These are phyloP conservation scores for Candida ulmi DNA, from an alignment of 805 yeast species.

Conservation along the genomic window DNA sequence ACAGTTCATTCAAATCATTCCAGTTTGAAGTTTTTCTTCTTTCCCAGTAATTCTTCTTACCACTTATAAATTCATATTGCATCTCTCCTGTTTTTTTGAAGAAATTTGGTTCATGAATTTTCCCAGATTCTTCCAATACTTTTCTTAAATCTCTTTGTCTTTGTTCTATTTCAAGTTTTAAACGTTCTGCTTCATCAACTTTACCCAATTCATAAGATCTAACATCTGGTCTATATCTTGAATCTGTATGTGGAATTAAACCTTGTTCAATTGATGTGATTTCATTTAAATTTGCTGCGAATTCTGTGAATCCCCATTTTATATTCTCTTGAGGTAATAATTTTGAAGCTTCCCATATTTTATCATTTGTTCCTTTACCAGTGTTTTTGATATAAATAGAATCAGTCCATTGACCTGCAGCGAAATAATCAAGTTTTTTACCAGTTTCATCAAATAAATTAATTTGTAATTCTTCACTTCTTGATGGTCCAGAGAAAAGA, in stretches of 20 bases:
- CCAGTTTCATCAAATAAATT: constrained; percentile 19
- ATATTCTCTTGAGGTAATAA: constrained; percentile 51
- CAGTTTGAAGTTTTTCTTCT: constrained; percentile 62
- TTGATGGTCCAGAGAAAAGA: constrained; percentile 68
- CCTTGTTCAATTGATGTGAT: constrained; percentile 66
- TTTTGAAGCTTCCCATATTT: constrained; percentile 68
- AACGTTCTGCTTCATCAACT: constrained; percentile 62
- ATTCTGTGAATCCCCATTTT: constrained; percentile 83
- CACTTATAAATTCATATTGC: constrained; percentile 52
- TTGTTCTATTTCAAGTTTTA: constrained; percentile 69
- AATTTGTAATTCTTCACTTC: constrained; percentile 66
- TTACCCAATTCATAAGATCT: constrained; percentile 63
- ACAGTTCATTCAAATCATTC: constrained; percentile 47
- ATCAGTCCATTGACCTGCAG: constrained; percentile 82
- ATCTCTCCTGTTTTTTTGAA: constrained; percentile 40
- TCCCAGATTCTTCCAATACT: constrained; percentile 39
- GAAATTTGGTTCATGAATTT: constrained; percentile 51
- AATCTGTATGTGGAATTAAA: constrained; percentile 75
- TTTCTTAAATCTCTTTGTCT: constrained; percentile 74
- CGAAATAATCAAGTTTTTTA: constrained; percentile 11
- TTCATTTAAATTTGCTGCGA: constrained; percentile 77
- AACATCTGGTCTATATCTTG: constrained; percentile 87
- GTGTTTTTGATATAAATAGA: constrained; percentile 37
- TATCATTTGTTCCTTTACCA: constrained; percentile 25
- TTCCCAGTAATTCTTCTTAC: constrained; percentile 71